Evolutionary conservation across 768 basidiomycete species (phyloP).

Genomic region (Macrolepiota albuminosa): DNA sequence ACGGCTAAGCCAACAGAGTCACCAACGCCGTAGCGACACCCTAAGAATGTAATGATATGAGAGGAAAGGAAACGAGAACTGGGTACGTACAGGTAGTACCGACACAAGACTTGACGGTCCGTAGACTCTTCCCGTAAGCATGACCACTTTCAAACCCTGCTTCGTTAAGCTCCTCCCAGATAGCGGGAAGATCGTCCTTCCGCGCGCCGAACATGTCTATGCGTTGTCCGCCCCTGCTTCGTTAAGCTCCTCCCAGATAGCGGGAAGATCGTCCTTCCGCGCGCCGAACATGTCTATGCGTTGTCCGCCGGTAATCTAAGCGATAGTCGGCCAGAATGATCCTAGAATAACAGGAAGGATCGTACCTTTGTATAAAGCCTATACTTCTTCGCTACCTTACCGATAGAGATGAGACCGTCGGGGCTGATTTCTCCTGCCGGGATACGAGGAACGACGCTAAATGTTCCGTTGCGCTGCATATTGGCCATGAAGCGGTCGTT

Average conservation of each 20-base stretch:
- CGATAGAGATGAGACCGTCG: constrained; percentile 60
- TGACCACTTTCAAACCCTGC: constrained; percentile 77
- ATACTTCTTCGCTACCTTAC: constrained; percentile 64
- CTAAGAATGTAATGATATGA: constrained; percentile 10
- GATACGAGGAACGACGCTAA: constrained; percentile 68
- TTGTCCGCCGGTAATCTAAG: constrained; percentile 34
- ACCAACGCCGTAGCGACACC: constrained; percentile 68
- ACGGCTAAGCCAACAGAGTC: constrained; percentile 75
- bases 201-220: constrained; percentile 70
- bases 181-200: constrained; percentile 64
- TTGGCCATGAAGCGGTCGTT: constrained; percentile 70
- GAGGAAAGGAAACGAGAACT: not conserved
- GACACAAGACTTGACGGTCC: constrained; percentile 78
- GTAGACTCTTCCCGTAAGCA: constrained; percentile 63
- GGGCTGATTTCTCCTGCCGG: constrained; percentile 69
- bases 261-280: constrained; percentile 60
- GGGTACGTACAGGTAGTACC: constrained; percentile 46
- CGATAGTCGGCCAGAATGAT: not conserved
- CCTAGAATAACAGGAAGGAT: not conserved
- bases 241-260: constrained; percentile 61
- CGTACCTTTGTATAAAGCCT: constrained; percentile 50
- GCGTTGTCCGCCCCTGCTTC: constrained; percentile 56
- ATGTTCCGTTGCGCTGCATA: constrained; percentile 68
- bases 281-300: constrained; percentile 73
- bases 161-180: constrained; percentile 56